Evolutionary conservation across 179 eudicot species (phyloP).

Genomic region (Patellifolia procumbens): DNA sequence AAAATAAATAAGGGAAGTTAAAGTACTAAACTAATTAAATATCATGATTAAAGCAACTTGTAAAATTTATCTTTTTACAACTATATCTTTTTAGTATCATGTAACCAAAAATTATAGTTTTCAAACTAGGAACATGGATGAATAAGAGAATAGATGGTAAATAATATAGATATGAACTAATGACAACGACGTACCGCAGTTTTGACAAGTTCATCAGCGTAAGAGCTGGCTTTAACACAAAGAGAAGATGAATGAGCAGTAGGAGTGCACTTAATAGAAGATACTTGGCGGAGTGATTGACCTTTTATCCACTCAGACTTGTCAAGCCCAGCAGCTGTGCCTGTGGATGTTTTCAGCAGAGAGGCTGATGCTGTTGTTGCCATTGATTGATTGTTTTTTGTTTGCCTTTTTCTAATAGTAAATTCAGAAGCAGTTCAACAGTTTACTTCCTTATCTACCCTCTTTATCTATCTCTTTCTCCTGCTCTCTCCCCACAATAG

Average conservation of each 20-base stretch:
- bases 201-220: slow-evolving; percentile 64
- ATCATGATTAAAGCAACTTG: no score
- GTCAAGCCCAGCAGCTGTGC: slow-evolving; percentile 34
- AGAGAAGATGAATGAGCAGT: slow-evolving; percentile 32
- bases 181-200: slow-evolving; percentile 49
- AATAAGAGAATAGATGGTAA: no score
- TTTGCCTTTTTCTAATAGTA: not conserved
- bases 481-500: slow-evolving; percentile 13
- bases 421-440: not conserved
- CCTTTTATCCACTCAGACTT: slow-evolving; percentile 59
- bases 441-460: not conserved
- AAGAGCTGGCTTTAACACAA: slow-evolving; percentile 39
- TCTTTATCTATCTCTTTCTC: slow-evolving; percentile 13
- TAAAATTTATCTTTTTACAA: no score
- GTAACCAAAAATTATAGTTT: no score
- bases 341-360: slow-evolving; percentile 46
- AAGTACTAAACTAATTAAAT: no score
- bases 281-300: slow-evolving; percentile 44
- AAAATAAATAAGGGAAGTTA: no score
- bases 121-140: not conserved
- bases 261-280: slow-evolving; percentile 35
- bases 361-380: slow-evolving; percentile 44
- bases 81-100: no score
- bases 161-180: no score
- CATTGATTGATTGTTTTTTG: slow-evolving; percentile 5